Evolutionary conservation across 495 filamentous ascomycete genomes (phyloP), one percentile per base, ranked within the genome.

Genomic region (Penicillium paxilli): DNA sequence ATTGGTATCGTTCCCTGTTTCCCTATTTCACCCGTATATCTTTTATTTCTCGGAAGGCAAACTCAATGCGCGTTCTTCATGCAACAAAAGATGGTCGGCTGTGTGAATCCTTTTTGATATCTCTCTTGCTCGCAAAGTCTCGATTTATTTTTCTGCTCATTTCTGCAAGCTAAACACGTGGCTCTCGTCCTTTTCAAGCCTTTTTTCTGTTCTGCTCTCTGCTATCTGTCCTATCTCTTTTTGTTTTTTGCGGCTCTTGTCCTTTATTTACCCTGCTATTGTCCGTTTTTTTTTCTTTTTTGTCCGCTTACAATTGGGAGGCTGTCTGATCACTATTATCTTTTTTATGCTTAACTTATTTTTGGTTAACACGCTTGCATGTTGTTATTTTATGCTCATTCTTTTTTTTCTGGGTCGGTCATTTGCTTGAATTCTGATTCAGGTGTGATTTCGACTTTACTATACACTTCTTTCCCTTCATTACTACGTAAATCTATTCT

Each of bases 281-380:
- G 41, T 60, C 25, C n/a, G n/a, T 57, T 51, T 55, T 47, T 46
- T 58, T 54, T 59, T 19, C 17, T 38, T 38, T 38, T 16, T 5
- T 38, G 35, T 38, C 16, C 16, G 35, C 17, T 38, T 38, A 38
- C 54, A 61, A 50, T 49, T 73, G 73, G 69, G 69, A 72, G 75
- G 75, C 67, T 78, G 73, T 78, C 66, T 78, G 73, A 78, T 78
- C 67, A 77, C 59, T 63, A 24, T 59, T 59, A 5, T 57, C 44
- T 54, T 30, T 44, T 56, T 55, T 58, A 25, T 12, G 12, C 10
- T 9, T 42, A 22, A 42, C 40, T 32, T n/a, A n/a, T n/a, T n/a
- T n/a, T n/a, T n/a, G n/a, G n/a, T n/a, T n/a, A n/a, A n/a, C 40
- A 42, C 40, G 20, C 20, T 42, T 23, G 40, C 40, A 42, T 42